These are phyloP conservation scores for Pseudomonodictys pantanalensis DNA, from an alignment of 495 filamentous ascomycete species.

Conservation along the genomic window DNA sequence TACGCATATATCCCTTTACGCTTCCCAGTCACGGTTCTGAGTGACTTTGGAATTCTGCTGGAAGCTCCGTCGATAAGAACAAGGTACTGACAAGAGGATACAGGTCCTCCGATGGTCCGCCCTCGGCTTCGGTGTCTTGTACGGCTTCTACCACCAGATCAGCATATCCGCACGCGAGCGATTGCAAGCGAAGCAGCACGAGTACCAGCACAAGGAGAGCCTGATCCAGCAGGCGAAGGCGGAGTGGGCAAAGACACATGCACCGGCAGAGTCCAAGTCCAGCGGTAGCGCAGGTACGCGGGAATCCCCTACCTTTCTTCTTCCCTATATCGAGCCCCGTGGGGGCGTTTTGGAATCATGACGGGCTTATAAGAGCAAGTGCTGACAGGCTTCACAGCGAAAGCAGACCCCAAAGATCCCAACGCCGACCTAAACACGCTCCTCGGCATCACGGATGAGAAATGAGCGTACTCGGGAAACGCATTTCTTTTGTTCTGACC, in stretches of 20 bases:
- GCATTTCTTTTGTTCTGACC: slow-evolving; percentile 6
- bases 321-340: too few relatives aligned
- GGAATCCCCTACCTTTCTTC: background rate
- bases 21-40: slow-evolving; percentile 5
- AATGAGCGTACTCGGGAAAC: slow-evolving; percentile 31
- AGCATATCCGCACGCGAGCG: slow-evolving; percentile 65
- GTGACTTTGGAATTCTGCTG: background rate
- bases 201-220: slow-evolving; percentile 81
- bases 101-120: slow-evolving; percentile 95
- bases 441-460: slow-evolving; percentile 61
- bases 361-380: background rate
- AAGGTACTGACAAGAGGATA: slow-evolving; percentile 21
- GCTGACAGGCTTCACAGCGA: slow-evolving; percentile 16
- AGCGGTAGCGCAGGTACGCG: slow-evolving; percentile 60
- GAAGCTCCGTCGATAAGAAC: background rate
- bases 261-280: slow-evolving; percentile 50
- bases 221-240: slow-evolving; percentile 89
- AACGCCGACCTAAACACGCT: slow-evolving; percentile 89
- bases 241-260: slow-evolving; percentile 76
- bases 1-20: slow-evolving; percentile 40
- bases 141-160: slow-evolving; percentile 88
- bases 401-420: slow-evolving; percentile 72
- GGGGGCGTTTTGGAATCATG: too few relatives aligned
- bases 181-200: slow-evolving; percentile 62
- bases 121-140: slow-evolving; percentile 80